Percentiles rank a stretch among this genome's conserved stretches.
These are phyloP conservation scores for Pezicula neosporulosa DNA, from an alignment of 2,329 filamentous ascomycete species.

Conservation along the genomic window DNA sequence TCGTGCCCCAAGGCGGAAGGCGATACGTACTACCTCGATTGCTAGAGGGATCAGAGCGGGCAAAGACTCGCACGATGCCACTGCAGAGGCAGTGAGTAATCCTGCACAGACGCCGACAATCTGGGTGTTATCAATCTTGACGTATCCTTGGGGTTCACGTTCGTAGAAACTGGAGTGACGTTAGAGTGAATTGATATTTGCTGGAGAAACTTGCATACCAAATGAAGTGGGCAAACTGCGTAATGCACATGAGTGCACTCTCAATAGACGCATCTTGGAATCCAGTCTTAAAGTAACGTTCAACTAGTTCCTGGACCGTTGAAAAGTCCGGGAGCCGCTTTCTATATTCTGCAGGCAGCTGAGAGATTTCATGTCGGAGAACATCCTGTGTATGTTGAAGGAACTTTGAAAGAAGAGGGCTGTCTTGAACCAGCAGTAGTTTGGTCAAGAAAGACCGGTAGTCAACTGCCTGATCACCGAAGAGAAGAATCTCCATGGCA, in stretches of 20 bases:
- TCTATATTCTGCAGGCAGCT: too few species aligned
- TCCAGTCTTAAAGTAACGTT: conserved; percentile 56
- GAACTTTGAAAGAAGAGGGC: too few species aligned
- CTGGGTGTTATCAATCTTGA: conserved; percentile 1
- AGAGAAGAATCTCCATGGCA: too few species aligned
- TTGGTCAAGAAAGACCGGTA: too few species aligned
- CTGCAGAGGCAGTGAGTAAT: conserved; percentile 27
- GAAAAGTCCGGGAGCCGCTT: conserved; percentile 56
- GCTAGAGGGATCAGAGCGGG: conserved; percentile 26
- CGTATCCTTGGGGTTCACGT: conserved; percentile 7
- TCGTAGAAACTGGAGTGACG: conserved; percentile 8
- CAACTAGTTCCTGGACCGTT: conserved; percentile 60
- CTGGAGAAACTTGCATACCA: conserved; percentile 41
- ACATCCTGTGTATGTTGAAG: too few species aligned
- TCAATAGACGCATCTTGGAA: conserved; percentile 59
- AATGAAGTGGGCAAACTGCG: conserved; percentile 66
- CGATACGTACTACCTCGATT: conserved; percentile 25
- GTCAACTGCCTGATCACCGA: too few species aligned
- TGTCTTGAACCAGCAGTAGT: too few species aligned
- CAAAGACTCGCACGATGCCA: conserved; percentile 23
- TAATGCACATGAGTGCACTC: conserved; percentile 59
- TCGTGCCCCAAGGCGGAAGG: conserved; percentile 27
- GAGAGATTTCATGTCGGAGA: too few species aligned
- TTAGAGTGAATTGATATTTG: conserved; percentile 5
- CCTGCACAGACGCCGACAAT: conserved; percentile 36